Conservation (phyloP, 495 filamentous ascomycete species). For the Xylaria flabelliformis region DNA sequence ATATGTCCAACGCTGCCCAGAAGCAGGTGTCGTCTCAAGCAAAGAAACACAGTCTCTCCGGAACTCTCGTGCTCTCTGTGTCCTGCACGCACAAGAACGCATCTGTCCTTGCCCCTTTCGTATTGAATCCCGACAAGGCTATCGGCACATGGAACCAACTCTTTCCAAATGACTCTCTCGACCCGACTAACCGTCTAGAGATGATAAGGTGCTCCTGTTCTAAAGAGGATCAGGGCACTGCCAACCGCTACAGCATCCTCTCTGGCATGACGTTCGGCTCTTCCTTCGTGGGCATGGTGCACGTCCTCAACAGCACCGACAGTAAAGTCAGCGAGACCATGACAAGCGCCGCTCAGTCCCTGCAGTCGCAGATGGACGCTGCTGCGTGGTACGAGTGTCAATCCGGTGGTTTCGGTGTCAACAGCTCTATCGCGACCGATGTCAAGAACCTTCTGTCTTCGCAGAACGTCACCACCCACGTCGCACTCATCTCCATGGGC, state of each 20-base stretch:
- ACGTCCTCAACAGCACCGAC: conserved; percentile 8
- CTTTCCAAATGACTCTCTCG: background rate
- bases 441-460: background rate
- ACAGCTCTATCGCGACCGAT: background rate
- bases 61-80: conserved; percentile 6
- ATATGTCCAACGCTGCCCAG: conserved; percentile 13
- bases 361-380: conserved; percentile 11
- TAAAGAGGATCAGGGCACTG: conserved; percentile 1
- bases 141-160: background rate
- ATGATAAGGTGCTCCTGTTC: background rate
- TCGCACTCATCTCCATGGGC: background rate
- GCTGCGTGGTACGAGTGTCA: conserved; percentile 10
- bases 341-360: conserved; percentile 8
- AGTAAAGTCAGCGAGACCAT: conserved; percentile 17
- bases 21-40: conserved; percentile 16
- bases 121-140: background rate
- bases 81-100: background rate
- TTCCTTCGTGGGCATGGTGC: conserved; percentile 15
- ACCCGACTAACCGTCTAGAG: background rate
- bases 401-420: background rate
- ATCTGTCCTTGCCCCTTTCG: background rate
- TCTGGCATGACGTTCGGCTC: conserved; percentile 14
- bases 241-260: conserved; percentile 13
- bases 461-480: background rate
- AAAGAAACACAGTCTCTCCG: conserved; percentile 10